Percentiles rank a stretch among this genome's conserved stretches.
Conservation (phyloP, 2,329 filamentous ascomycete species). For the Dactylella cylindrospora region DNA sequence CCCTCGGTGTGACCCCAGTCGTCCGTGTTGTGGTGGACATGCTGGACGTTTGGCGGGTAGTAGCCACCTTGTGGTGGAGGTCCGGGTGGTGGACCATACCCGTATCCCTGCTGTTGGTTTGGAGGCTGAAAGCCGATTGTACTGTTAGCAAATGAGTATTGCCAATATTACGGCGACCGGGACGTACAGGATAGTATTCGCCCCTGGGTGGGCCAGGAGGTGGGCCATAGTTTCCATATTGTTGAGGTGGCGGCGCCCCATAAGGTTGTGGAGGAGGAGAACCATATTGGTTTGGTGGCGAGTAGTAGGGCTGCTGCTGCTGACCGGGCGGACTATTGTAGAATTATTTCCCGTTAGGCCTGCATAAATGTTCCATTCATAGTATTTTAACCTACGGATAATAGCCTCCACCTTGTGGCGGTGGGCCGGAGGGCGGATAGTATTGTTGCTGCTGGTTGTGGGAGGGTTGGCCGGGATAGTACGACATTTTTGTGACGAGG, state of each 20-base stretch:
- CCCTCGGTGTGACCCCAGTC: constrained; percentile 38
- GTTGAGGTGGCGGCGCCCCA: too few relatives aligned
- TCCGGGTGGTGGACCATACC: background rate
- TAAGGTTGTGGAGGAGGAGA: too few relatives aligned
- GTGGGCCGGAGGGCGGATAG: constrained; percentile 17
- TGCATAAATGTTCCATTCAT: too few relatives aligned
- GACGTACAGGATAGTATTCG: too few relatives aligned
- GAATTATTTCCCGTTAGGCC: too few relatives aligned
- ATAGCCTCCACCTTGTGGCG: too few relatives aligned
- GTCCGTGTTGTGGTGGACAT: constrained; percentile 19
- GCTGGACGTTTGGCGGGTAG: constrained; percentile 32
- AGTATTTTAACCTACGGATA: background rate
- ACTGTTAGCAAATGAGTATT: background rate
- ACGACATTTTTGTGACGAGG: constrained; percentile 31
- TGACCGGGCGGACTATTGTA: too few relatives aligned
- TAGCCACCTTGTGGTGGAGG: constrained; percentile 36
- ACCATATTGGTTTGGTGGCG: too few relatives aligned
- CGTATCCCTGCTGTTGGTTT: background rate
- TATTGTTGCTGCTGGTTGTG: constrained; percentile 30
- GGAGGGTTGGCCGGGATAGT: constrained; percentile 33
- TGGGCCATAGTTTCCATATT: too few relatives aligned
- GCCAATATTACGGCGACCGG: too few relatives aligned
- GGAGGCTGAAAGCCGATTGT: background rate
- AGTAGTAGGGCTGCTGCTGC: too few relatives aligned
- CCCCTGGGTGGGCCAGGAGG: too few relatives aligned